phyloP scores from a whole-genome alignment of 2,329 filamentous ascomycete genomes.

The Lachnellula subtilissima region DNA sequence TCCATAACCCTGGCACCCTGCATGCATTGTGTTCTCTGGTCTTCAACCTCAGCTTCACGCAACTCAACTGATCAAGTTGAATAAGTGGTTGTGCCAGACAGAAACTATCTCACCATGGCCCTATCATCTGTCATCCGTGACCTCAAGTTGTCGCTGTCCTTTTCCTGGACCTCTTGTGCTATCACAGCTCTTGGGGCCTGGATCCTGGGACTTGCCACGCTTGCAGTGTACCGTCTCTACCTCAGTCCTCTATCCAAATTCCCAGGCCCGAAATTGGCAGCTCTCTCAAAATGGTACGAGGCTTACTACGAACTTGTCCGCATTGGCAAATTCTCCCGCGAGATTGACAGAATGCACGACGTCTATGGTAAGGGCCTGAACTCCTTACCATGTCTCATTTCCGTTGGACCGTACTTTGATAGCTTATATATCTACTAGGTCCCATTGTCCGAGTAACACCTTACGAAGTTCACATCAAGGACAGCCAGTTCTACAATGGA shows the following conservation, averaged over 20 bases:
- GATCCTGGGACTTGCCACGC: too few species aligned
- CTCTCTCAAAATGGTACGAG: constrained; percentile 9
- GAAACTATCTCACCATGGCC: too few species aligned
- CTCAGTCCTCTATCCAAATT: constrained; percentile 23
- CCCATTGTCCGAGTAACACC: constrained; percentile 32
- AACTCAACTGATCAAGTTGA: too few species aligned
- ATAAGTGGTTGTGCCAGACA: too few species aligned
- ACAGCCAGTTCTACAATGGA: constrained; percentile 34
- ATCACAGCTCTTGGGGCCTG: too few species aligned
- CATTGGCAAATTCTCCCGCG: constrained; percentile 37
- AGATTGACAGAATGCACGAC: constrained; percentile 34
- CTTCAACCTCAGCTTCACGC: too few species aligned
- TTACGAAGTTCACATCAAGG: constrained; percentile 36
- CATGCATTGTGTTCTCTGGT: too few species aligned
- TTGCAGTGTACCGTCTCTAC: constrained; percentile 15
- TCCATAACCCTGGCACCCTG: too few species aligned
- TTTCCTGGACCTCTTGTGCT: too few species aligned
- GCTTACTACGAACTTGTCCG: constrained; percentile 38
- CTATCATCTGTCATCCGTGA: too few species aligned
- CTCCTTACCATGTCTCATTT: background rate
- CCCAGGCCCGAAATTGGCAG: constrained; percentile 24
- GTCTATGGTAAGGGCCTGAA: constrained; percentile 22
- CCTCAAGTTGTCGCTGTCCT: too few species aligned
- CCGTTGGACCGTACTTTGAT: too few species aligned
- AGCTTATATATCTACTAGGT: constrained; percentile 28